These are phyloP conservation scores for Melampsora americana DNA, from an alignment of 1,284 basidiomycete genomes.

Conservation along the genomic window DNA sequence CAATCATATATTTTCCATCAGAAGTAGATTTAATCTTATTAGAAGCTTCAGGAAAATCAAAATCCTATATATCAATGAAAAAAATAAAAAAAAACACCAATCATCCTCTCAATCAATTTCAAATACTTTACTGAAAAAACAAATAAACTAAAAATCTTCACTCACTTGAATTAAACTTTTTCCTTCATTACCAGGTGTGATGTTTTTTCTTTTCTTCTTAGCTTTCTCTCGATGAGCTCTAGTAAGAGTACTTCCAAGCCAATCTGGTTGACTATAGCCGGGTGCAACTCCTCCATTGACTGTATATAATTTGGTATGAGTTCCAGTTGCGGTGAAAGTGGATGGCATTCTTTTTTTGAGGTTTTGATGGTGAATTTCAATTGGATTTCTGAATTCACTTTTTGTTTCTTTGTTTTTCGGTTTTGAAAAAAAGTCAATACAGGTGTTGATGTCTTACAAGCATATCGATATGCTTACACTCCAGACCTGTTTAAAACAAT, in stretches of 20 bases:
- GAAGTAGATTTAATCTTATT: conserved; percentile 84
- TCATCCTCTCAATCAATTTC: background rate
- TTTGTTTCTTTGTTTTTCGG: background rate
- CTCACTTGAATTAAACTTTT: conserved; percentile 40
- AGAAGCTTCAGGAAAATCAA: conserved; percentile 94
- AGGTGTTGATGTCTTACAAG: too few species aligned
- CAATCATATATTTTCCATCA: conserved; percentile 87
- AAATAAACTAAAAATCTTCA: too few species aligned
- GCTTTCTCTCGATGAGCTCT: conserved; percentile 36
- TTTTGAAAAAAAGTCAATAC: too few species aligned
- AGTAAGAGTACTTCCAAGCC: conserved; percentile 40
- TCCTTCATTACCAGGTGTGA: conserved; percentile 30
- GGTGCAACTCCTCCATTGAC: conserved; percentile 36
- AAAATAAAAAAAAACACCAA: conserved; percentile 44
- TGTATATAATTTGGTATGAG: conserved; percentile 33
- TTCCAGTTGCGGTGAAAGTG: conserved; percentile 19
- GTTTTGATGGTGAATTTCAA: background rate
- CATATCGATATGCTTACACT: too few species aligned
- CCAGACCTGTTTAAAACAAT: too few species aligned
- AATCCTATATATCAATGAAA: conserved; percentile 73
- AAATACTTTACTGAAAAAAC: too few species aligned
- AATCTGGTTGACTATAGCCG: conserved; percentile 27
- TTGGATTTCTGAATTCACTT: background rate
- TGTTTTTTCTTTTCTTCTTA: conserved; percentile 26
- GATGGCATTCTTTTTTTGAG: conserved; percentile 6